Evolutionary conservation across 73 alveolate genomes (phyloP), one percentile per base, ranked within the genome.

Genomic region (Paramecium octaurelia): DNA sequence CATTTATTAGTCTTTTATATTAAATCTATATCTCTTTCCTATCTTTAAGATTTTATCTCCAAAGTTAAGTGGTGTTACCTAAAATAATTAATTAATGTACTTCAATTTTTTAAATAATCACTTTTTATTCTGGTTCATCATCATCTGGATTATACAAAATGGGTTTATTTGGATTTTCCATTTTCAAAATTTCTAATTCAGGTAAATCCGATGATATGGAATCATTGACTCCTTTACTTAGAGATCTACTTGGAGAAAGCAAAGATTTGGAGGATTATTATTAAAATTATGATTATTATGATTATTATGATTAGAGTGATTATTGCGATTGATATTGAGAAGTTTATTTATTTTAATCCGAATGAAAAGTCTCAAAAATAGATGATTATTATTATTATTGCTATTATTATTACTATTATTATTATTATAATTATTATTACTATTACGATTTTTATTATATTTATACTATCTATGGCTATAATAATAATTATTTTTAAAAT

Each of bases 141-240:
- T 34, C 91, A 80, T 80, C 91, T 20, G 91, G 91, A 80, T 80
- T 46, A 80, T 80, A 80, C 3, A 44, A 10, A 24, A 80, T 80
- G 24, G 91, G 64, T 23, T 40, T 35, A 10, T 21, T 21, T 44
- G 29, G 14, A 64, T 34, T 34, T 64, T 64, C 42, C 27, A 34
- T 27, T 31, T 64, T 34, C 23, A 5, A 14, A 12, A 64, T 14
- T 27, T 44, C 34, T 14, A 80, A 80, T 42, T 80, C 91, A 6
- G 91, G 73, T 80, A 80, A 80, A 29, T 40, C 70, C 0, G 91
- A 80, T 20, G 91, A 73, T 8, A 18, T 18, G 6, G 69, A 54
- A n/a, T 54, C 69, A 54, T 54, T 54, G 16, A 54, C 31, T 54
- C 69, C 69, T 54, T 54, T 54, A 23, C 69, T 54, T 1, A 54